phyloP scores from a whole-genome alignment of 2,329 filamentous ascomycete genomes.

The Fusarium subtropicale region DNA sequence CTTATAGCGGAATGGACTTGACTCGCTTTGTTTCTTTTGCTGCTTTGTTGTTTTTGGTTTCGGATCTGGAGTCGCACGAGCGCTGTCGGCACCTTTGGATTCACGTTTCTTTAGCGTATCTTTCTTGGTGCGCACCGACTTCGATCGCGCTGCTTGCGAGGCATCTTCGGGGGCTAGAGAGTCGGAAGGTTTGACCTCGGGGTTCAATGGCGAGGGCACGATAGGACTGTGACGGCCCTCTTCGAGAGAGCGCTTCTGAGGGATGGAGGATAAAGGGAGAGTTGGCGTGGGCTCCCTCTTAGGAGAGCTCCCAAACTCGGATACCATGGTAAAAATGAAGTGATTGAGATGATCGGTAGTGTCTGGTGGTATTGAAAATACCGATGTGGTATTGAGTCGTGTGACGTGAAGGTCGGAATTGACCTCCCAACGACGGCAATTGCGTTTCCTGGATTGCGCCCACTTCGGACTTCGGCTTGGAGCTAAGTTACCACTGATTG shows the following conservation, averaged over 20 bases:
- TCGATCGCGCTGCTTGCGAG: constrained; percentile 53
- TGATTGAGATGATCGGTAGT: background rate
- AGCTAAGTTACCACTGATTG: constrained; percentile 16
- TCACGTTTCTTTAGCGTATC: constrained; percentile 77
- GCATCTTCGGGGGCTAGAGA: constrained; percentile 60
- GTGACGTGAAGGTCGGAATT: constrained; percentile 6
- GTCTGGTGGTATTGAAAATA: background rate
- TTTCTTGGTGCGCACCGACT: constrained; percentile 68
- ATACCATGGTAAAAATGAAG: constrained; percentile 48
- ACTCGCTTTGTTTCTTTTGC: constrained; percentile 56
- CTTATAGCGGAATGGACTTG: constrained; percentile 70
- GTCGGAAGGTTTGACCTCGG: constrained; percentile 63
- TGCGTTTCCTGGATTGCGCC: constrained; percentile 8
- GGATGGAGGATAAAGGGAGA: constrained; percentile 60
- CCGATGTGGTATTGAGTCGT: constrained; percentile 2
- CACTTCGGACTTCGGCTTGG: constrained; percentile 19
- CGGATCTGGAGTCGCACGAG: constrained; percentile 68
- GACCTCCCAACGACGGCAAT: constrained; percentile 6
- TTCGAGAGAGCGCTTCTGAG: constrained; percentile 74
- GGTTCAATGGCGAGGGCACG: constrained; percentile 80
- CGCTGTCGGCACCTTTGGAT: constrained; percentile 66
- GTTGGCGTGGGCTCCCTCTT: constrained; percentile 58
- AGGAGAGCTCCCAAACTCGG: constrained; percentile 53
- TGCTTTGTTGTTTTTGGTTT: constrained; percentile 52
- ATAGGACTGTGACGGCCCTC: constrained; percentile 74